phyloP scores from a whole-genome alignment of 257 asterid species.

The Salvia splendens region DNA sequence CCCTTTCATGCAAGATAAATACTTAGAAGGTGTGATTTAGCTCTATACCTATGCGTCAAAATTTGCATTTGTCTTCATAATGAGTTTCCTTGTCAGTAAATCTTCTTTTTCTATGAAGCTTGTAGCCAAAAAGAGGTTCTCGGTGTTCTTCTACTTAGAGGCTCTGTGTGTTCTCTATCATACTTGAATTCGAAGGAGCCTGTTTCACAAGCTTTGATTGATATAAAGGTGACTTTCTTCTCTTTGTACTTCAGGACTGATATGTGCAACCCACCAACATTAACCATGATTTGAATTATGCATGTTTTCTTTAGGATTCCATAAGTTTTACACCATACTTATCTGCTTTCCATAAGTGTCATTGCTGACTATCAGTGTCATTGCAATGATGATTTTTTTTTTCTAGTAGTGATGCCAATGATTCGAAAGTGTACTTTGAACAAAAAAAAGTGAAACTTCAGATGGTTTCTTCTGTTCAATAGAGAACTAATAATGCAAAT shows the following conservation, averaged over 20 bases:
- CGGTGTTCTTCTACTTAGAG: constrained; percentile 70
- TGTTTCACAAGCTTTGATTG: constrained; percentile 74
- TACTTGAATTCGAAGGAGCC: constrained; percentile 78
- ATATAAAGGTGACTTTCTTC: constrained; percentile 68
- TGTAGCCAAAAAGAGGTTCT: constrained; percentile 61
- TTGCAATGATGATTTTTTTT: constrained; percentile 12
- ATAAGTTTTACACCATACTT: constrained; percentile 4
- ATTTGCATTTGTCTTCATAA: constrained; percentile 13
- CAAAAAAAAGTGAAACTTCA: neutral
- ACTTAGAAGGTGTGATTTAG: constrained; percentile 61
- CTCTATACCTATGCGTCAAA: constrained; percentile 25
- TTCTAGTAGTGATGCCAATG: constrained; percentile 8
- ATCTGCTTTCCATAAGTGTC: constrained; percentile 8
- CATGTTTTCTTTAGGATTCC: neutral
- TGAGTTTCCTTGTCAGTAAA: constrained; percentile 20
- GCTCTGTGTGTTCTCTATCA: constrained; percentile 71
- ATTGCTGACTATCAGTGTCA: neutral
- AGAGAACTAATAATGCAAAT: neutral
- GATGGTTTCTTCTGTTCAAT: constrained; percentile 11
- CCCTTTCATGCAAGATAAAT: constrained; percentile 72
- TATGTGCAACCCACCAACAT: constrained; percentile 21
- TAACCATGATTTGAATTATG: neutral
- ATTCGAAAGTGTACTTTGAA: constrained; percentile 22
- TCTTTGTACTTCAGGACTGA: constrained; percentile 22
- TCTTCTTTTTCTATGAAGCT: constrained; percentile 49